Base-by-base conservation (phyloP, 331 rosid species). In the Malus hybrid region DNA sequence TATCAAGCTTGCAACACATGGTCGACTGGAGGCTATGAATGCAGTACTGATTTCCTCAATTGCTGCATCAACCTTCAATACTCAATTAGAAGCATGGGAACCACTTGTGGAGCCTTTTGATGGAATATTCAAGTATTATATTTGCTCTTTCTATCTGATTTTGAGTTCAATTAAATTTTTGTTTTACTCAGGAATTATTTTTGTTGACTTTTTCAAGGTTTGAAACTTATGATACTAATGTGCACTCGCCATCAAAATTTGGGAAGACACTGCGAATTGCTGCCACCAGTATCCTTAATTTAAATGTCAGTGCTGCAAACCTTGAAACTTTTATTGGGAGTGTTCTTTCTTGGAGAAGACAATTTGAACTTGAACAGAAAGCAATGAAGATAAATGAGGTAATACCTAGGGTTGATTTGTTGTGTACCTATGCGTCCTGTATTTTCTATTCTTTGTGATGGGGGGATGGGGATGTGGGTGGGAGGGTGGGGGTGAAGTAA, bases 1-100 rank as follows among this genome's bases (percentile, higher is more conserved):
- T 83, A 80, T 94, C 80, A 92, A 87, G 85, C 96, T 94, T 69
- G 99, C 96, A 73, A 94, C 99, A n/a, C 97, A 92, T 71, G 99
- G 97, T 78, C 91, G 80, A 69, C 78, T 89, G 52, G 90, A 92
- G 77, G 93, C 89, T 42, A 89, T 94, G 93, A 94, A 94, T 84
- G 97, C 97, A 39, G 99, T 94, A 34, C 85, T 94, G 78, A 88
- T 92, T 80, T 90, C 92, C 77, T 90, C 99, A 31, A 92, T 92
- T 81, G 99, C 97, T 81, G 93, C 97, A 42, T 94, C 99, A 59
- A 87, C 97, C 85, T 94, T 94, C 85, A 94, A 94, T 77, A 85
- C 99, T 48, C 93, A 90, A 79, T 85, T 92, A 83, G 97, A 94
- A 88, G 93, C 97, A 20, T 94, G 99, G 99, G 99, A 94, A 70